Base-by-base conservation (phyloP, 306 rosid genomes). In the Quercus dentata region DNA sequence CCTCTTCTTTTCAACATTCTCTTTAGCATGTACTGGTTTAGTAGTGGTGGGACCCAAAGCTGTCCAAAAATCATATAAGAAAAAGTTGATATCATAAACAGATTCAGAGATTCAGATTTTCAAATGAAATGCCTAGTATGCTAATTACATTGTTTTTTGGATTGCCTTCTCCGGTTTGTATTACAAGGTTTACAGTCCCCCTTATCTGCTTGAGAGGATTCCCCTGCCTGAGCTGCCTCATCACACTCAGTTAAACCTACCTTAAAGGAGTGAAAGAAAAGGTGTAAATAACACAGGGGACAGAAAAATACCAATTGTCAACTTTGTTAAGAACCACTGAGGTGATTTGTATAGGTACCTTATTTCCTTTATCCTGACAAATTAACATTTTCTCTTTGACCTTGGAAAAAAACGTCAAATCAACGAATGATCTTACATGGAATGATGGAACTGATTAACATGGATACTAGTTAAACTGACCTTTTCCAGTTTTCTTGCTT, bases 81-180 rank as follows among this genome's bases (percentile, higher is more conserved):
- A 77, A 33, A n/a, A 52, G 77, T 68, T 71, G 73, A 80, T 58
- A 75, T 52, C 69, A 38, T 15, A 19, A n/a, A 27, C 57, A 78
- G 49, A 31, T 10, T 38, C 18, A 23, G 61, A 38, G 49, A 31
- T 9, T 54, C 18, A 23, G 61, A 38, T 44, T 5, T 25, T 27
- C 25, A 62, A 33, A 79, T 35, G 72, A 31, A 78, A 73, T 77
- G 67, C 69, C 52, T 31, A 61, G 75, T 28, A 73, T 74, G 58
- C 51, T 76, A 78, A 61, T 83, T 89, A 95, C 98, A 80, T 80
- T 71, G 90, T 55, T 68, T 52, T 73, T 78, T 88, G 55, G 91
- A 87, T 78, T 84, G 78, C 61, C 83, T 77, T 87, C 78, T 84
- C 83, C 81, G 73, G 80, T 87, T 85, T 10, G 83, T 73, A 74